Conservation (phyloP, 495 filamentous ascomycete species). For the Talaromyces wortmannii region DNA sequence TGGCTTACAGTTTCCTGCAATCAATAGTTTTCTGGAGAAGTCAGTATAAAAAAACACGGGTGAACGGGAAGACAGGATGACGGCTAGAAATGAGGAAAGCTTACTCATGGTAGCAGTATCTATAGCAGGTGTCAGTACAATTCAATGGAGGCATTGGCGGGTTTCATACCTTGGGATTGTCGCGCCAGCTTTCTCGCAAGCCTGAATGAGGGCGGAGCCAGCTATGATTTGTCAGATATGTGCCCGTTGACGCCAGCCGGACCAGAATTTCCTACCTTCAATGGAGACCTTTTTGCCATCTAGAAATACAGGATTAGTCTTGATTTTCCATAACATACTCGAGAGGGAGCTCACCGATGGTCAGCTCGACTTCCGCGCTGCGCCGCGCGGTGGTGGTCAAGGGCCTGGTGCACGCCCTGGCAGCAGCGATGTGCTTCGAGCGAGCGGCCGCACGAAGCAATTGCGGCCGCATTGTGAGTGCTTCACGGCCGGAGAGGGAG, state of each 20-base stretch:
- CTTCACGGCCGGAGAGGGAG: constrained; percentile 23
- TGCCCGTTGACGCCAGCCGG: too few relatives aligned
- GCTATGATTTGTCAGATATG: constrained; percentile 20
- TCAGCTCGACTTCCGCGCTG: constrained; percentile 87
- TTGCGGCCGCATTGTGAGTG: constrained; percentile 75
- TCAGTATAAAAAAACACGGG: constrained; percentile 18
- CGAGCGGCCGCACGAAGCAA: constrained; percentile 80
- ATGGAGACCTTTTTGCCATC: constrained; percentile 95
- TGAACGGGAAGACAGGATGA: background rate
- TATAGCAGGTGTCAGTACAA: constrained; percentile 36
- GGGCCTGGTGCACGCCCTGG: constrained; percentile 52
- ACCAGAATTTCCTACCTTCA: constrained; percentile 56
- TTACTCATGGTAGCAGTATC: constrained; percentile 99
- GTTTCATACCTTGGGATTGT: constrained; percentile 71
- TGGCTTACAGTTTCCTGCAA: constrained; percentile 87
- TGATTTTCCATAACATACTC: constrained; percentile 4
- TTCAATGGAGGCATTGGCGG: background rate
- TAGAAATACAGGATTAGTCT: constrained; percentile 20
- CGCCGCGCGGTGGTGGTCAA: constrained; percentile 69
- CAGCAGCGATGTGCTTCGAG: constrained; percentile 56
- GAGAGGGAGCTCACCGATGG: constrained; percentile 63
- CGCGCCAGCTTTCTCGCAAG: constrained; percentile 92
- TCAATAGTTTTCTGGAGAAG: constrained; percentile 75
- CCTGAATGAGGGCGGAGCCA: constrained; percentile 94
- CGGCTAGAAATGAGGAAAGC: constrained; percentile 11